Evolutionary conservation across 2,329 filamentous ascomycete species (phyloP).

Genomic region (Fusarium sp.): DNA sequence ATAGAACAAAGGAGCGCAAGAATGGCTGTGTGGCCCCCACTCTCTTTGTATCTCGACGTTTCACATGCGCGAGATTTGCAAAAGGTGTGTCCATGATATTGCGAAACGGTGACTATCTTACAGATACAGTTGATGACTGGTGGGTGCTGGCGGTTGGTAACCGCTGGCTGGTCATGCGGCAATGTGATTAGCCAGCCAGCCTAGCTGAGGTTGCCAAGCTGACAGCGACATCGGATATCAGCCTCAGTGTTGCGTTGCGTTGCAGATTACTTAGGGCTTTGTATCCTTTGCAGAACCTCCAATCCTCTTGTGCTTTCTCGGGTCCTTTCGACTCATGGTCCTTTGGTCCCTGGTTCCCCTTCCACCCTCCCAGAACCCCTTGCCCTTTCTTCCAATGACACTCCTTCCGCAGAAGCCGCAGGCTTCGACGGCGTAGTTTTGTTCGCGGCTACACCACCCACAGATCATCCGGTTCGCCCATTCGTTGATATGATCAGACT

Average conservation of each 20-base stretch:
- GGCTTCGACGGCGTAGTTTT: constrained; percentile 80
- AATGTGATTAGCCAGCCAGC: constrained; percentile 20
- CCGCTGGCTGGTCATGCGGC: constrained; percentile 18
- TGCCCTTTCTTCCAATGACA: constrained; percentile 73
- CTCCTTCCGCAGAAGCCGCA: constrained; percentile 79
- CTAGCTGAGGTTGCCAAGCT: constrained; percentile 29
- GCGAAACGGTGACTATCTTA: constrained; percentile 10
- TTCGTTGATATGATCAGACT: constrained; percentile 79
- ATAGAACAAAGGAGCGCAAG: constrained; percentile 27
- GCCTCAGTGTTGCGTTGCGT: constrained; percentile 5
- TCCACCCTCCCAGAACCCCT: constrained; percentile 89
- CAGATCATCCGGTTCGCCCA: constrained; percentile 89
- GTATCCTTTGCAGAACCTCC: constrained; percentile 50
- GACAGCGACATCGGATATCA: constrained; percentile 19
- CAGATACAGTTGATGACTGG: constrained; percentile 3
- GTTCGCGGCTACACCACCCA: constrained; percentile 83
- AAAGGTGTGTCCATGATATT: constrained; percentile 16
- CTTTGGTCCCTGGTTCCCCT: constrained; percentile 80
- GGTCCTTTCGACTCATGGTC: constrained; percentile 81
- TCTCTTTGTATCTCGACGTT: constrained; percentile 14
- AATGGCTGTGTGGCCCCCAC: constrained; percentile 24
- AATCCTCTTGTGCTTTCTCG: constrained; percentile 76
- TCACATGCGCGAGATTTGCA: constrained; percentile 26
- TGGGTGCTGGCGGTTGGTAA: constrained; percentile 29
- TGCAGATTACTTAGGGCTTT: constrained; percentile 10